Base-by-base conservation (phyloP, 2,329 filamentous ascomycete genomes). In the Paecilomyces sp. region DNA sequence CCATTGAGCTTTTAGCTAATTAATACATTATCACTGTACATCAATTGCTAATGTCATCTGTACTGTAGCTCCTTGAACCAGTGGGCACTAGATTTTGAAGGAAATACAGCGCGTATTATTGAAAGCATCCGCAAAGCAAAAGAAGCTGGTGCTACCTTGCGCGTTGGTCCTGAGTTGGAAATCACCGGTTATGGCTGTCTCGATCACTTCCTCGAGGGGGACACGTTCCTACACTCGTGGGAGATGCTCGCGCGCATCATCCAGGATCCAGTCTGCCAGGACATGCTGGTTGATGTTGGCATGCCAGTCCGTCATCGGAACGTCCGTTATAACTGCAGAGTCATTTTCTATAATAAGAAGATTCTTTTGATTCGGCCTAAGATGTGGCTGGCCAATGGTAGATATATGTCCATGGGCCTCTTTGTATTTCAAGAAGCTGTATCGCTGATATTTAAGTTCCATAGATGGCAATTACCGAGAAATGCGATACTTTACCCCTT, bases 351-450 rank as follows among this genome's bases (percentile, higher is more conserved):
- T 56, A 83, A 92, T 65, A 82, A 84, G 56, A 85, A 87, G 74
- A 86, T 92, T 22, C 74, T 92, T 18, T 78, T 88, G 60, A 88
- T 94, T 60, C 80, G 89, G 11, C 88, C 88, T 0, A 92, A 91
- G 73, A 79, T 90, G 63, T 86, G 80, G 66, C 80, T 92, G 5
- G 88, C 88, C 55, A 88, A 89, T 61, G 87, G 68, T n/a, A n/a
- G n/a, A n/a, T n/a, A n/a, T n/a, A n/a, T n/a, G n/a, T n/a, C n/a
- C n/a, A n/a, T n/a, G n/a, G n/a, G n/a, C n/a, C n/a, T n/a, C n/a
- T n/a, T n/a, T n/a, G 15, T 15, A 11, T 11, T 22, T 47, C 9
- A 18, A 9, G 41, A 1, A 3, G 6, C 13, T 47, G 41, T 18
- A 3, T 8, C 6, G 18, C 41, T 47, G 18, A 47, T 41, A 1